These are phyloP conservation scores for Botrytis deweyae DNA, from an alignment of 2,329 filamentous ascomycete species.

Conservation along the genomic window DNA sequence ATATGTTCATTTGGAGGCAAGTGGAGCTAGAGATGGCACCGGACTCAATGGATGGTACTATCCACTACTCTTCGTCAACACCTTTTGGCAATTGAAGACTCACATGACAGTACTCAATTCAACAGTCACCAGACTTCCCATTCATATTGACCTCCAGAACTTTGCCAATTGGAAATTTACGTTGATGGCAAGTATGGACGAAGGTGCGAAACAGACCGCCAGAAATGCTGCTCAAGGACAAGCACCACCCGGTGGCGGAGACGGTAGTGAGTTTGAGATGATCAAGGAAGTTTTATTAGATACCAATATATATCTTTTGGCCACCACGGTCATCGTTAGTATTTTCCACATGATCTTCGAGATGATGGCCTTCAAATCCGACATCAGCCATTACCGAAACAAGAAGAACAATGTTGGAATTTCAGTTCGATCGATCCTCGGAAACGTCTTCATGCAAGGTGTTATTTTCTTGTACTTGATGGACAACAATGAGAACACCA, in stretches of 20 bases:
- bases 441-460: conserved; percentile 95
- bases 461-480: conserved; percentile 96
- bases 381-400: conserved; percentile 97
- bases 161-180: conserved; percentile 87
- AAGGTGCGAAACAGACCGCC: conserved; percentile 80
- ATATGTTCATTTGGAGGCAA: conserved; percentile 76
- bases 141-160: conserved; percentile 82
- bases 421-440: conserved; percentile 90
- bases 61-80: conserved; percentile 88
- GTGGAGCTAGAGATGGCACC: conserved; percentile 75
- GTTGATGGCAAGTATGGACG: conserved; percentile 79
- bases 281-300: conserved; percentile 94
- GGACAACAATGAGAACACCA: conserved; percentile 96
- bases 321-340: conserved; percentile 78
- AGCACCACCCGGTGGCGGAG: conserved; percentile 66
- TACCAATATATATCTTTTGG: conserved; percentile 88
- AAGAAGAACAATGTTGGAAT: conserved; percentile 99
- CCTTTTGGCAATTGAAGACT: conserved; percentile 90
- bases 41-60: conserved; percentile 94
- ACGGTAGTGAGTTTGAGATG: conserved; percentile 93
- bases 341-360: conserved; percentile 94
- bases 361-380: conserved; percentile 93
- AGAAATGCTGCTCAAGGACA: conserved; percentile 66
- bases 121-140: conserved; percentile 76
- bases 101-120: conserved; percentile 93